A percentile compares a stretch with the other conserved stretches of the same genome.
Conservation (phyloP, 345 rosid genomes). For the Eucalyptus sideroxylon region DNA sequence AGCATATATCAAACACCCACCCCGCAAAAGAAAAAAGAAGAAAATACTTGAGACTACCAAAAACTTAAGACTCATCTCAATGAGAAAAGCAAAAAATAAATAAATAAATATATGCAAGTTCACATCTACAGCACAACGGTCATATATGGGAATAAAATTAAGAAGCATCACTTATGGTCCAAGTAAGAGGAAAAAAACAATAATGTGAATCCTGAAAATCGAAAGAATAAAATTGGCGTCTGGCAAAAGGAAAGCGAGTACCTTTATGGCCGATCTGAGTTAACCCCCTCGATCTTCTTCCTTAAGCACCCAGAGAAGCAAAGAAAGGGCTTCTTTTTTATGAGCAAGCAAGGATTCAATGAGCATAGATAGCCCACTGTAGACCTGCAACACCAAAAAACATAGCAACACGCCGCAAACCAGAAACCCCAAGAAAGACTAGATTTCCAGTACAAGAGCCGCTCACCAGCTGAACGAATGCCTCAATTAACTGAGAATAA, state of each 20-base stretch:
- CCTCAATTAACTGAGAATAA: neutral
- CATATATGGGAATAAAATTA: conserved; percentile 3
- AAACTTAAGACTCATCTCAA: neutral
- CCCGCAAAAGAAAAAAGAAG: neutral
- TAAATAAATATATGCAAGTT: neutral
- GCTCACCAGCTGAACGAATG: conserved; percentile 12
- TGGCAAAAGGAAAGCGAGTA: neutral
- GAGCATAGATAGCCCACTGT: conserved; percentile 36
- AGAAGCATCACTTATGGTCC: conserved; percentile 63
- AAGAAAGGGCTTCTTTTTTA: conserved; percentile 17
- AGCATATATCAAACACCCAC: neutral
- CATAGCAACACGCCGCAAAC: conserved; percentile 13
- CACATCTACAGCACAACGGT: neutral
- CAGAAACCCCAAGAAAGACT: neutral
- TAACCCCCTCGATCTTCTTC: conserved; percentile 49
- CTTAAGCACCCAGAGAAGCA: conserved; percentile 31
- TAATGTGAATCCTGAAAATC: conserved; percentile 1
- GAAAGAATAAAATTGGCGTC: neutral
- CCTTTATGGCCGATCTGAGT: conserved; percentile 7
- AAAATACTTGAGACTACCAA: neutral
- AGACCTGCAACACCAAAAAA: conserved; percentile 16
- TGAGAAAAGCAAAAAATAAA: neutral
- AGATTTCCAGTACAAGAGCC: conserved; percentile 11
- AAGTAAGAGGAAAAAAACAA: conserved; percentile 45
- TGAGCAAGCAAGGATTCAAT: conserved; percentile 22